Conservation (phyloP, 1,139 yeast species). For the Yarrowia galli region DNA sequence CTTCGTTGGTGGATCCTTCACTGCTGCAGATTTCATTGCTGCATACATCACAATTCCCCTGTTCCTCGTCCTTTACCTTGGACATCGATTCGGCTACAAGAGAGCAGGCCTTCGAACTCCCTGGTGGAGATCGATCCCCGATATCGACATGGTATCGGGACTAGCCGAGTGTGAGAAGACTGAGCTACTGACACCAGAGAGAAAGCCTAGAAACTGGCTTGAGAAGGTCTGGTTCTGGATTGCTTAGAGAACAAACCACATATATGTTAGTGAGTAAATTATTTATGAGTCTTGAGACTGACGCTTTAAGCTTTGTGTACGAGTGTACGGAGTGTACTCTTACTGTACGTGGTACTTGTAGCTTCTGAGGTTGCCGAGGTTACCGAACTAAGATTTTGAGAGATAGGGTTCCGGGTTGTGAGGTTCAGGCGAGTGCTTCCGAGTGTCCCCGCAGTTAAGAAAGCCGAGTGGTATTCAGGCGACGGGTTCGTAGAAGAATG, state of each 20-base stretch:
- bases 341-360: too few relatives aligned
- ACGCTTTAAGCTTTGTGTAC: too few relatives aligned
- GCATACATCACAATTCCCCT: constrained; percentile 69
- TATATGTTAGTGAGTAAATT: neutral
- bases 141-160: constrained; percentile 59
- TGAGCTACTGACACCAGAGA: constrained; percentile 51
- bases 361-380: neutral
- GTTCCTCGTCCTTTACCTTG: constrained; percentile 57
- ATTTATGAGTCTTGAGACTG: constrained; percentile 11
- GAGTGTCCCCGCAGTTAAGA: neutral
- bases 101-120: constrained; percentile 9
- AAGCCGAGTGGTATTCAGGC: neutral
- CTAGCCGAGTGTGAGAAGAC: constrained; percentile 60
- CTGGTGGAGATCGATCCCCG: constrained; percentile 54
- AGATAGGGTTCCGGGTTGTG: too few relatives aligned
- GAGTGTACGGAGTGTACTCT: too few relatives aligned
- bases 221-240: constrained; percentile 58
- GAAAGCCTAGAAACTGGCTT: constrained; percentile 52
- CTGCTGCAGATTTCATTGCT: constrained; percentile 60
- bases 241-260: constrained; percentile 42
- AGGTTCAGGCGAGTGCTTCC: neutral
- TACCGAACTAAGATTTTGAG: neutral
- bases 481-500: neutral
- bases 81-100: constrained; percentile 35
- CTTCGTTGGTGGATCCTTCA: constrained; percentile 61